Evolutionary conservation across 192 early-diverging fungal species (phyloP).

Genomic region (Allomyces macrogynus): DNA sequence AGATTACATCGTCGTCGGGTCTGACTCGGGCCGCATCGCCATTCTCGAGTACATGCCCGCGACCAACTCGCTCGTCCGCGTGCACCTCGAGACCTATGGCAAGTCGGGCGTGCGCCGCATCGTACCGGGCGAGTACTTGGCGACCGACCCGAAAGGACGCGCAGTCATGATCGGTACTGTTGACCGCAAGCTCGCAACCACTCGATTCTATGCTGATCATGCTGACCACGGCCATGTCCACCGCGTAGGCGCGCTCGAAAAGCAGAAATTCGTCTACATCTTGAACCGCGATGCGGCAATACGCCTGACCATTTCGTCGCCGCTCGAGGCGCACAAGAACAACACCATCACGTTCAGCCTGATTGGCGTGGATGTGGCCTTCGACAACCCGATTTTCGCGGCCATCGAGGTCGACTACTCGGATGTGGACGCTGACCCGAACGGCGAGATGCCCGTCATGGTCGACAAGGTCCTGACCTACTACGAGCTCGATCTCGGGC

Average conservation of each 20-base stretch:
- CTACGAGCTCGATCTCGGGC: constrained; percentile 92
- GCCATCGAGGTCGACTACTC: constrained; percentile 69
- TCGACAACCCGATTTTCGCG: constrained; percentile 96
- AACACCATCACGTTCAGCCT: constrained; percentile 55
- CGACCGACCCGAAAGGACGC: constrained; percentile 84
- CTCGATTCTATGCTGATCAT: background rate
- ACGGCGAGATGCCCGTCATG: constrained; percentile 52
- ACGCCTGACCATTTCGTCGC: constrained; percentile 74
- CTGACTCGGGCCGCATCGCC: constrained; percentile 73
- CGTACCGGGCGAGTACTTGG: constrained; percentile 89
- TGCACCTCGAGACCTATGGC: constrained; percentile 86
- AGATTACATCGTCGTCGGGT: constrained; percentile 80
- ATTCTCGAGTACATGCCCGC: constrained; percentile 71
- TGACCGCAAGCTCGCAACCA: background rate
- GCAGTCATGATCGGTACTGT: constrained; percentile 68
- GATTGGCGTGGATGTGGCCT: constrained; percentile 89
- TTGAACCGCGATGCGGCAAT: constrained; percentile 76
- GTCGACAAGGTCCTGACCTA: constrained; percentile 55
- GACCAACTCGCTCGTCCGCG: constrained; percentile 50
- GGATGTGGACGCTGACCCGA: constrained; percentile 57
- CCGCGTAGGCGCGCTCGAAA: constrained; percentile 58
- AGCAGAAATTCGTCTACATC: constrained; percentile 91
- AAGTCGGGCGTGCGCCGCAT: constrained; percentile 74
- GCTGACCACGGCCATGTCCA: constrained; percentile 2
- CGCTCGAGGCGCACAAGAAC: constrained; percentile 77